Base-by-base conservation (phyloP, 352 stramenopile species). In the Pythium phragmiticola region DNA sequence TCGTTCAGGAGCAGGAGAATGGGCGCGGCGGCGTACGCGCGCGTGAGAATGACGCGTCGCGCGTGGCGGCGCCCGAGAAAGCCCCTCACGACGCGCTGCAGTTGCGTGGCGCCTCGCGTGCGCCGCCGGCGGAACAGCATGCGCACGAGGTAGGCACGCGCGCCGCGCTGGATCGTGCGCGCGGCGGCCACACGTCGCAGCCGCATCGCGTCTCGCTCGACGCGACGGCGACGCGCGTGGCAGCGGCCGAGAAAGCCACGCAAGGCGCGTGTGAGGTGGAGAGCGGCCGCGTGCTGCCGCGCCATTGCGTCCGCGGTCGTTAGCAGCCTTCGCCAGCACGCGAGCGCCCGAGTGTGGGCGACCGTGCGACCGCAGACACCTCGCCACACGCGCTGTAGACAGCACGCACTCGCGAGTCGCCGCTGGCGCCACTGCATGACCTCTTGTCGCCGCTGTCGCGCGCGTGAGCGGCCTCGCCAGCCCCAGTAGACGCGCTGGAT, bases 81-180 rank as follows among this genome's bases (percentile, higher is more conserved):
- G 1, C 82, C 84, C 33, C 84, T 81, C 52, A 72, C 83, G 2
- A 85, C 49, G 12, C 76, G 70, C 57, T 94, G 82, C 12, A 94
- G 26, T n/a, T 75, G 60, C 0, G 60, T 78, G 4, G 81, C 70
- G 19, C 77, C 72, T 1, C 68, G 54, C 45, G 73, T 77, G 26
- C 87, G 47, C 42, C 80, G 73, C 2, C 63, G 66, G 0, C 39
- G 42, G 1, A 92, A 65, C 9, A 73, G 58, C 2, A 90, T 70
- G 8, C 76, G 72, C 4, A 76, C 77, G 16, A 85, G 54, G 55
- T 90, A 72, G 6, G 80, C 81, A 30, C 84, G 79, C 33, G 75
- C 84, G 17, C 64, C 60, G 50, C 72, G 57, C 50, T 94, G 84
- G 60, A 94, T 81, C 21, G 67, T 56, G 23, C 55, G 51, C 0